Conservation (phyloP, 768 basidiomycete genomes). For the Lyophyllum atratum region DNA sequence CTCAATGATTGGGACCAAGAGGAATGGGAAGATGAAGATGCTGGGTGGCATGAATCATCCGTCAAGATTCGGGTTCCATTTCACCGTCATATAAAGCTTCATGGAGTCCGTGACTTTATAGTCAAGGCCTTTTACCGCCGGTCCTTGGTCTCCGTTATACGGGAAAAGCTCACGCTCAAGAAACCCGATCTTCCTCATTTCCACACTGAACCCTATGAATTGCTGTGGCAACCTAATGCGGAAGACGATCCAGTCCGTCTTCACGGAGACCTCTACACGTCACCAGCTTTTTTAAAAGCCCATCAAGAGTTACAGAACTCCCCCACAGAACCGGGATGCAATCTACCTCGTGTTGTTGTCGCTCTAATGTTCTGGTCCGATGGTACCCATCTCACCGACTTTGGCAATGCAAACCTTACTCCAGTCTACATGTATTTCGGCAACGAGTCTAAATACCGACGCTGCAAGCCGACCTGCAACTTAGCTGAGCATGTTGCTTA, state of each 20-base stretch:
- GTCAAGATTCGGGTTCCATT: conserved; percentile 10
- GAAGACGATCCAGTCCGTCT: conserved; percentile 2
- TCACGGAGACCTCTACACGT: conserved; percentile 18
- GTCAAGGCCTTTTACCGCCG: conserved; percentile 14
- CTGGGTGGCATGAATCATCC: conserved; percentile 14
- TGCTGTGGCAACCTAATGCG: conserved; percentile 11
- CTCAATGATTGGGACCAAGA: neutral
- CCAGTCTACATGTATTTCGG: conserved; percentile 38
- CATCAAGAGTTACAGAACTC: conserved; percentile 6
- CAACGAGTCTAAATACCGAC: conserved; percentile 34
- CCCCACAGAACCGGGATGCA: conserved; percentile 8
- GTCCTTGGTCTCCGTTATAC: conserved; percentile 15
- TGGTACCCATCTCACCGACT: conserved; percentile 28
- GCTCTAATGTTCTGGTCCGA: conserved; percentile 30
- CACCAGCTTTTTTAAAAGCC: conserved; percentile 12
- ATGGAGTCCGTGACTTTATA: neutral
- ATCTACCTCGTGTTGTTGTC: conserved; percentile 16
- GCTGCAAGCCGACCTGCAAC: conserved; percentile 19
- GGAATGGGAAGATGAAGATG: conserved; percentile 13
- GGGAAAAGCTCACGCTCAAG: conserved; percentile 9
- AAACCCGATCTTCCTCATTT: neutral
- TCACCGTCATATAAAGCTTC: neutral
- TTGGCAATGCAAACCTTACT: conserved; percentile 32
- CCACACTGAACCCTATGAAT: conserved; percentile 21
- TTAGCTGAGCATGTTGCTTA: conserved; percentile 30